Conservation (phyloP, 345 rosid species). For the Euphorbia tirucalli region DNA sequence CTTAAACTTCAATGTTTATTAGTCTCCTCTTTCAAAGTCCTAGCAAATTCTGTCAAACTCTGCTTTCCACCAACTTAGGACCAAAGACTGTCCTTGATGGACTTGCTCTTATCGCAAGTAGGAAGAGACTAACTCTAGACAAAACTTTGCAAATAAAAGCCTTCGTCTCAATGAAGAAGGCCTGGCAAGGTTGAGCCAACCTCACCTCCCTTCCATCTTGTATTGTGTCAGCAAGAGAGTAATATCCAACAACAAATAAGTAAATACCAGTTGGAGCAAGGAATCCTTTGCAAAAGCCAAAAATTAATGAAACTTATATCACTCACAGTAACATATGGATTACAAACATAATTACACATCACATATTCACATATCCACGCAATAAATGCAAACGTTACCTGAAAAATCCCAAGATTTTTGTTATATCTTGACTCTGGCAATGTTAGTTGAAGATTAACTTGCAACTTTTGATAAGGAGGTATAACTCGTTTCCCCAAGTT, state of each 20-base stretch:
- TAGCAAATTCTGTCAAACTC: background rate
- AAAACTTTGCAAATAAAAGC: background rate
- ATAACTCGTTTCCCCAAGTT: constrained; percentile 28
- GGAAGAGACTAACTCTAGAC: background rate
- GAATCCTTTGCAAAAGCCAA: background rate
- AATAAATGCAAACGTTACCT: constrained; percentile 45
- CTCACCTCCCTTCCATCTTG: background rate
- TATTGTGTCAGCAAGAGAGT: background rate
- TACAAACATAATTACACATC: background rate
- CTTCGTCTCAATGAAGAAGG: background rate
- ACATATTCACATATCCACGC: background rate
- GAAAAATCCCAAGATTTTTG: constrained; percentile 79
- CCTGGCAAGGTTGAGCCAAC: background rate
- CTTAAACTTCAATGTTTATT: background rate
- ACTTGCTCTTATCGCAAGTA: background rate
- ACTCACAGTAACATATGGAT: background rate
- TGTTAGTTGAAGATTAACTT: constrained; percentile 41
- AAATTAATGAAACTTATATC: background rate
- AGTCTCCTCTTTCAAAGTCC: background rate
- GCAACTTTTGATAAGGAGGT: constrained; percentile 43
- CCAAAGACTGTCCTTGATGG: background rate
- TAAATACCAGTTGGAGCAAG: background rate
- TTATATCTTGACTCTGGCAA: constrained; percentile 85
- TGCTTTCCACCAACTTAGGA: background rate
- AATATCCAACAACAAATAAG: background rate